A percentile compares a stretch with the other conserved stretches of the same genome.
Evolutionary conservation across 306 rosid species (phyloP).

Genomic region (Geum urbanum): DNA sequence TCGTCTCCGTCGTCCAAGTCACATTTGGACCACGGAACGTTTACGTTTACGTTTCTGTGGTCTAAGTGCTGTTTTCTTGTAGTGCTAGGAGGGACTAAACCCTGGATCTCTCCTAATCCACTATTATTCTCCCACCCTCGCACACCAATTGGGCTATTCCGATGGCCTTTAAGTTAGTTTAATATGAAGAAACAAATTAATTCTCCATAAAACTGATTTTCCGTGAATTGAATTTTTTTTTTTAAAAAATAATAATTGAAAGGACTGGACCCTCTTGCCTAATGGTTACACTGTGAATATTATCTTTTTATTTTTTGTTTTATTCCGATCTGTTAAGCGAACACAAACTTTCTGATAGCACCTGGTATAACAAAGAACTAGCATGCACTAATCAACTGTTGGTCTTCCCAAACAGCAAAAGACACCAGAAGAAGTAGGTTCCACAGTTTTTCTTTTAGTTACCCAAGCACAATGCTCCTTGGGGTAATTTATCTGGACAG

Average conservation of each 20-base stretch:
- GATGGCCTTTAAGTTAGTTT: background rate
- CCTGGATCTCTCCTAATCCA: background rate
- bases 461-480: background rate
- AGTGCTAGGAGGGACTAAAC: background rate
- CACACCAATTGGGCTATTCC: background rate
- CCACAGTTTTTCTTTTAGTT: background rate
- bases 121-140: background rate
- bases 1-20: too few relatives aligned
- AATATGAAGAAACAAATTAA: too few relatives aligned
- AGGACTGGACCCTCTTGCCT: background rate
- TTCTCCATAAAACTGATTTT: too few relatives aligned
- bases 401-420: slow-evolving; percentile 3
- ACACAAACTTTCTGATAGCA: background rate
- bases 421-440: slow-evolving; percentile 5
- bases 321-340: background rate
- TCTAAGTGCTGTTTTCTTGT: too few relatives aligned
- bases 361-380: background rate
- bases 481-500: slow-evolving; percentile 1
- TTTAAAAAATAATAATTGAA: background rate
- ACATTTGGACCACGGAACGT: too few relatives aligned
- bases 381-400: background rate
- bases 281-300: background rate
- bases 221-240: too few relatives aligned
- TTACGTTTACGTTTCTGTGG: too few relatives aligned
- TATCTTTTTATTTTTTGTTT: background rate